Evolutionary conservation across 2,329 filamentous ascomycete genomes (phyloP), one percentile per base, ranked within the genome.

Genomic region (Alternaria angustiovoidea): DNA sequence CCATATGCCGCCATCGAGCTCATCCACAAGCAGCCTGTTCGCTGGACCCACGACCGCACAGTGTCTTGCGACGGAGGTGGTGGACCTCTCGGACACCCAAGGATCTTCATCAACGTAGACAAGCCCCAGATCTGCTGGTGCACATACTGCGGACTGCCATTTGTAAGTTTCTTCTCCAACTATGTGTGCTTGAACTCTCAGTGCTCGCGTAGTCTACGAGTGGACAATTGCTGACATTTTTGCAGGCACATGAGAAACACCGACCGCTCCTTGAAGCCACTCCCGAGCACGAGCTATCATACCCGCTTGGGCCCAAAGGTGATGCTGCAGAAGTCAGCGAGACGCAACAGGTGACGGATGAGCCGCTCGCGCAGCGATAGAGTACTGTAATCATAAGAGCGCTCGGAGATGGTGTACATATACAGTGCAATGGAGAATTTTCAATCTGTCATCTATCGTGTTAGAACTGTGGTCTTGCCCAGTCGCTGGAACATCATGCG

Each of bases 51-150:
- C 77, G 87, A 92, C 65, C 87, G 89, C 63, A 81, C 91, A 49
- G 94, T 96, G 52, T 89, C 89, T 44, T 99, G 95, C 78, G 94
- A 98, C 74, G 95, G 95, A 59, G 95, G 94, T 60, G 94, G 94
- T 69, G 95, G 94, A 46, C 90, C 94, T 32, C 83, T 92, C 56
- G 95, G 95, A 43, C 95, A 99, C 80, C 95, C 95, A 51, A 88
- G 88, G 75, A 91, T 99, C 81, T 99, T 93, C 80, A 99, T 99
- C 87, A 99, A 99, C 82, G 90, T 91, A 68, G 95, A 99, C 82
- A 98, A 97, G 86, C 92, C 95, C 43, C 89, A 98, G 84, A 97
- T 99, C 73, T 88, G 88, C 80, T 84, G 85, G 78, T 99, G 95
- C 85, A 90, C 87, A 75, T 99, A 99, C 84, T 99, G 95, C 78